Evolutionary conservation across 2,329 filamentous ascomycete genomes (phyloP).

Genomic region (Claviceps sp.): DNA sequence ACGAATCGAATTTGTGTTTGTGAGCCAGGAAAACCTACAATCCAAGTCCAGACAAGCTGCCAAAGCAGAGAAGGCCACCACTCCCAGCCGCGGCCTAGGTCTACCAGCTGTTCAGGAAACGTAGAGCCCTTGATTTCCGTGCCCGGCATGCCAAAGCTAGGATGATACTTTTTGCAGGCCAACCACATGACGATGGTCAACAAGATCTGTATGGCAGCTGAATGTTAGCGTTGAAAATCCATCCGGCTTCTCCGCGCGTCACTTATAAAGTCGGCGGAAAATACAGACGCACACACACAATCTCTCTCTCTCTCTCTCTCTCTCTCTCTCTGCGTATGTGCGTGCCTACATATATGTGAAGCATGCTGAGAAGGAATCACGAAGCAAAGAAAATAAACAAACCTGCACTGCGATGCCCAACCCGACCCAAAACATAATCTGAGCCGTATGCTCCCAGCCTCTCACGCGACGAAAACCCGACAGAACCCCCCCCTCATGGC

Average conservation of each 20-base stretch:
- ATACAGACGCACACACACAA: background rate
- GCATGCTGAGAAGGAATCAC: no score
- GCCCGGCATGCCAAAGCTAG: conserved; percentile 31
- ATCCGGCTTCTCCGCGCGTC: background rate
- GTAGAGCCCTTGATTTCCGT: conserved; percentile 18
- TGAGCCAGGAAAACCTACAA: background rate
- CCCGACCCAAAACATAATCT: background rate
- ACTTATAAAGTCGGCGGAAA: no score
- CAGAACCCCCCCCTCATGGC: background rate
- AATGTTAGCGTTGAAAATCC: background rate
- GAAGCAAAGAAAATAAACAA: background rate
- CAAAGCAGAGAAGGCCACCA: conserved; percentile 44
- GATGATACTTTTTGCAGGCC: conserved; percentile 44
- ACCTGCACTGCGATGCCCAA: background rate
- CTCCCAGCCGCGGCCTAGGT: conserved; percentile 38
- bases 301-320: background rate
- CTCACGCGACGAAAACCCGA: conserved; percentile 7
- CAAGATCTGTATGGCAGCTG: conserved; percentile 25
- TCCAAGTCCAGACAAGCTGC: conserved; percentile 41
- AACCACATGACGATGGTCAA: conserved; percentile 41
- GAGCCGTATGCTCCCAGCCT: background rate
- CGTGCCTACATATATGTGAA: no score
- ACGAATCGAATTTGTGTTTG: no score
- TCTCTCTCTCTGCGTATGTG: background rate
- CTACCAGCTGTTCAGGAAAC: conserved; percentile 27